Base-by-base conservation (phyloP, 2,329 filamentous ascomycete species). In the Ophiosphaerella narmari region DNA sequence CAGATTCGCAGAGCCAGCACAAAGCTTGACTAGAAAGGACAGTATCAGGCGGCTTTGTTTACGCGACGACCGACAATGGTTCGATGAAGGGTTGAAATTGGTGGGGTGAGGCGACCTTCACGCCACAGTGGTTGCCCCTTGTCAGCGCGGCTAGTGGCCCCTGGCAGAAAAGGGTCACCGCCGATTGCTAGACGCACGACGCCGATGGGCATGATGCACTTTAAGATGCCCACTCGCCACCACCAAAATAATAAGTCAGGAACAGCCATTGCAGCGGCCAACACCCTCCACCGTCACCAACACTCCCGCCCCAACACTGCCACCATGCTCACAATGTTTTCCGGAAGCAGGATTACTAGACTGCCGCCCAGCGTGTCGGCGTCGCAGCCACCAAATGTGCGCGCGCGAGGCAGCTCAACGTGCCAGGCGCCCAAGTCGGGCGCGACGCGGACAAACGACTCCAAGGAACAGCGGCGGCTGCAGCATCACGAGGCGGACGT, bases 401-500 rank as follows among this genome's bases (percentile, higher is more conserved):
- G 51, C 40, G 40, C 57, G 41, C 35, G 60, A 49, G 46, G 54
- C 41, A 38, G 56, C 11, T 58, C 57, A n/a, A 58, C 55, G 11
- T 36, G 52, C 12, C 43, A 48, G 14, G 42, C 38, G 7, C 55
- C 54, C 38, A 55, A 50, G 9, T 43, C 59, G 13, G 54, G 57
- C 39, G 12, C 55, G 24, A 56, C 45, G 23, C 38, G 55, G 38
- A 52, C 56, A 23, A 8, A 46, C 14, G 66, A 73, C 54, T 40
- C 63, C 39, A 61, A 62, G 38, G 76, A 80, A 65, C 66, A 78
- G 63, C 76, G 82, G 55, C 73, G 83, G 60, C 70, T 71, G 38
- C 65, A 78, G 35, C 81, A 86, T 73, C 83, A 86, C 63, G 82
- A 86, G 62, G 83, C 82, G 55, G 94, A 99, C 66, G 86, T 96